Evolutionary conservation across 2,329 filamentous ascomycete species (phyloP).

Genomic region (Cercospora nicotianae): DNA sequence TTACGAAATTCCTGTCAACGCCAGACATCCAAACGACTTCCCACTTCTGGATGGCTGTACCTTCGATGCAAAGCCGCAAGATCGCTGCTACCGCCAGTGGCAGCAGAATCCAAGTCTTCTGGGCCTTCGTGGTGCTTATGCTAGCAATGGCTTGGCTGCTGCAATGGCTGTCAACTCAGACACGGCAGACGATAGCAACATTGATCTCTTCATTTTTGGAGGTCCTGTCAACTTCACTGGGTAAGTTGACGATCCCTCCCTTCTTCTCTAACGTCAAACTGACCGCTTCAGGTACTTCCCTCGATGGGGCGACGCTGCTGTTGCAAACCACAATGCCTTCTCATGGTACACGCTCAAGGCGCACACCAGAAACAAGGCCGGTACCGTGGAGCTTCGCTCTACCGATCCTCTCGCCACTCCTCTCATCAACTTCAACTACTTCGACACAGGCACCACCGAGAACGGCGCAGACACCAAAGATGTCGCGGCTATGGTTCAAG

Average conservation of each 20-base stretch:
- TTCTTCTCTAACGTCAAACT: neutral
- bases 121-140: constrained; percentile 44
- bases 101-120: constrained; percentile 39
- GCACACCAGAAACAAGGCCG: constrained; percentile 61
- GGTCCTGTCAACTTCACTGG: constrained; percentile 56
- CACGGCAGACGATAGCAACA: constrained; percentile 46
- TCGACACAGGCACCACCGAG: constrained; percentile 46
- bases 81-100: constrained; percentile 49
- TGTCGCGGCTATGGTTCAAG: constrained; percentile 55
- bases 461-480: constrained; percentile 45
- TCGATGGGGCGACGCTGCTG: constrained; percentile 50
- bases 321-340: constrained; percentile 48
- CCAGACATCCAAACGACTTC: constrained; percentile 44
- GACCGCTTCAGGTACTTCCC: constrained; percentile 49
- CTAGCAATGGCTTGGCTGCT: constrained; percentile 56
- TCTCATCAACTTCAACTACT: constrained; percentile 63
- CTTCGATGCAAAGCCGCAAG: constrained; percentile 35
- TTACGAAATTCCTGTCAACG: constrained; percentile 54
- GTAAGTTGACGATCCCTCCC: neutral
- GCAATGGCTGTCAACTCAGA: constrained; percentile 45
- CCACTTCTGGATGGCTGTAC: constrained; percentile 43
- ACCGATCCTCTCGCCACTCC: constrained; percentile 65
- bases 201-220: constrained; percentile 58
- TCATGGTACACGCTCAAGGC: constrained; percentile 60
- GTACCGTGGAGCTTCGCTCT: constrained; percentile 61